Base-by-base conservation (phyloP, 768 basidiomycete genomes). In the Inosperma sp. region DNA sequence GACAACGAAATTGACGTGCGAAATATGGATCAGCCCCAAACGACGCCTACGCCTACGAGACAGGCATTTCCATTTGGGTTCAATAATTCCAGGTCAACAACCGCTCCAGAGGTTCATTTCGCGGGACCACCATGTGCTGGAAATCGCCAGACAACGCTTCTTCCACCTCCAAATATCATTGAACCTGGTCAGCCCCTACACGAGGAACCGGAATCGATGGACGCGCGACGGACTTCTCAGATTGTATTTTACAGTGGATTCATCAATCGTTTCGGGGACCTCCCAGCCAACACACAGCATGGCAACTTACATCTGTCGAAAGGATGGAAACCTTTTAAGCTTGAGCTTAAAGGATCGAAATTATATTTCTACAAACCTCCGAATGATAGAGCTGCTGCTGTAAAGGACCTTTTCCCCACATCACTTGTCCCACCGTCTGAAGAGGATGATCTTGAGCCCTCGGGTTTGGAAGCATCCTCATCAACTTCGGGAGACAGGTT, bases 361-460 rank as follows among this genome's bases (percentile, higher is more conserved):
- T 59, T 94, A 42, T 85, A 87, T 64, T 87, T 93, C 60, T 92
- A 88, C 64, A 94, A 93, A 60, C 82, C 88, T 0, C 88, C 91
- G 0, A 72, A 76, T 23, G 91, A 93, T 56, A 72, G 82, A 49
- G 70, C 67, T 19, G 68, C 72, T 2, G 84, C 74, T 0, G 74
- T 92, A 46, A 87, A 83, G 62, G 83, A 85, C 7, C 68, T 92
- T 21, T 94, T 94, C 59, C 84, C 88, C 8, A 75, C 79, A 0
- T 80, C 72, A 7, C 67, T 88, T 14, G 79, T 86, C 0, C 75
- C 80, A 0, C 73, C 76, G 0, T 68, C 70, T 37, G 80, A 83
- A 44, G 72, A 75, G 6, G 74, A 59, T 21, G 59, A 56, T 14
- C 30, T 51, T 5, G 45, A 61, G 25, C 31, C 27, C 7, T 31